Percentiles rank a stretch among this genome's conserved stretches.
These are phyloP conservation scores for Backusella luteola DNA, from an alignment of 192 early-diverging fungal species.

Conservation along the genomic window DNA sequence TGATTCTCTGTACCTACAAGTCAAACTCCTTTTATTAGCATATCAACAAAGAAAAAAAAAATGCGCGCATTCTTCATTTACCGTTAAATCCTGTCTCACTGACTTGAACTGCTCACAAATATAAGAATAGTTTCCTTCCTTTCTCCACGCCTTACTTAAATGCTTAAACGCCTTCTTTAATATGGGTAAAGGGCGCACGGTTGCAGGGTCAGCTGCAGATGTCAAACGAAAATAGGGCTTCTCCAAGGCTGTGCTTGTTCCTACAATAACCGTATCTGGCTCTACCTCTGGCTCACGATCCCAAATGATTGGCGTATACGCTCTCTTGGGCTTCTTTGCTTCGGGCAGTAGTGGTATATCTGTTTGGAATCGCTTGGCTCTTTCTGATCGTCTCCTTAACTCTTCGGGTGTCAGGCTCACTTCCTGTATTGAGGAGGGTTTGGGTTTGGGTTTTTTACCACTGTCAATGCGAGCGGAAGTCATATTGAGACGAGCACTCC, in stretches of 20 bases:
- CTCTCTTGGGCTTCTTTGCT: background rate
- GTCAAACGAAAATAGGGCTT: conserved; percentile 94
- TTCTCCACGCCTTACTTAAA: conserved; percentile 76
- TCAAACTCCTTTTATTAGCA: background rate
- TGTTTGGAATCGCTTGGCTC: conserved; percentile 15
- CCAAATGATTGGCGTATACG: background rate
- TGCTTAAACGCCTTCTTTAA: conserved; percentile 75
- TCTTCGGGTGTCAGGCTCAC: conserved; percentile 13
- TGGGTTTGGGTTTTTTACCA: background rate
- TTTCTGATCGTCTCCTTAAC: background rate
- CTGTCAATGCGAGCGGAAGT: background rate
- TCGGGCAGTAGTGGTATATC: background rate
- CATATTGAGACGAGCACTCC: background rate
- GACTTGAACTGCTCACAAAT: conserved; percentile 98
- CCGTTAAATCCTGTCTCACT: conserved; percentile 94
- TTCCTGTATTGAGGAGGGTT: background rate
- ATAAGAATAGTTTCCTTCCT: conserved; percentile 89
- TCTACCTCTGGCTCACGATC: conserved; percentile 67
- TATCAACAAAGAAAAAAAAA: too few relatives aligned
- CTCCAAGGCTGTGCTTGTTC: conserved; percentile 82
- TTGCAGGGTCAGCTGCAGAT: conserved; percentile 48
- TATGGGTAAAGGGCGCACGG: conserved; percentile 81
- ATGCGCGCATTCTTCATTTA: conserved; percentile 20
- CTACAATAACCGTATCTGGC: conserved; percentile 83
- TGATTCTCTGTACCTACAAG: conserved; percentile 81